Evolutionary conservation across 331 rosid genomes (phyloP).

Genomic region (Quercus phellos): DNA sequence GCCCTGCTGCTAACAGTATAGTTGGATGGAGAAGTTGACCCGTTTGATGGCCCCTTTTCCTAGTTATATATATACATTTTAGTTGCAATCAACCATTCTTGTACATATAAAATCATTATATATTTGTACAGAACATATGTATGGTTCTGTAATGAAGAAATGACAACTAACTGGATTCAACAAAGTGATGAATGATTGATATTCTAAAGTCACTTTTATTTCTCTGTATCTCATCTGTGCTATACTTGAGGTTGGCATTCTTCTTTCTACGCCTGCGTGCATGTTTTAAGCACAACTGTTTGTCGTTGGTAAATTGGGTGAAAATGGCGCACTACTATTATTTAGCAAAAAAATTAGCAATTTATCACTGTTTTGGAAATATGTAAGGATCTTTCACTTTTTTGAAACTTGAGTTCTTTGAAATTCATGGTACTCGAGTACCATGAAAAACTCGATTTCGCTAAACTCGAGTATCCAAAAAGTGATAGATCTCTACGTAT

Average conservation of each 20-base stretch:
- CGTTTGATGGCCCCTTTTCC: background rate
- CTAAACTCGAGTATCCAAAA: accelerated
- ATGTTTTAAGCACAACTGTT: too few species aligned
- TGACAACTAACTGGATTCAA: slow-evolving; percentile 44
- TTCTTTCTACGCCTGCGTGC: too few species aligned
- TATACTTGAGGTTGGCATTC: background rate
- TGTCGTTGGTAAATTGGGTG: too few species aligned
- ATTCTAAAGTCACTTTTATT: background rate
- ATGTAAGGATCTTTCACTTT: too few species aligned
- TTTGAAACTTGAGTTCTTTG: too few species aligned
- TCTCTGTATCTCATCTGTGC: background rate
- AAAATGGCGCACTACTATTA: too few species aligned
- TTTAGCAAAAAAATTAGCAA: too few species aligned
- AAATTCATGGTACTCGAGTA: too few species aligned
- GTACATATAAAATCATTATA: slow-evolving; percentile 24
- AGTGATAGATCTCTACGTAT: too few species aligned
- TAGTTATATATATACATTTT: slow-evolving; percentile 10
- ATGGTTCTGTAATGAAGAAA: slow-evolving; percentile 25
- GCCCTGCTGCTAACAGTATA: slow-evolving; percentile 40
- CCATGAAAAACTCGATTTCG: too few species aligned
- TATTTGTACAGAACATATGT: slow-evolving; percentile 39
- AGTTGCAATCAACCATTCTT: slow-evolving; percentile 22
- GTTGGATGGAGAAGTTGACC: slow-evolving; percentile 63
- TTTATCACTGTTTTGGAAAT: accelerated
- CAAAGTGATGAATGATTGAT: slow-evolving; percentile 17